These are phyloP conservation scores for Thielaviopsis populi DNA, from an alignment of 2,329 filamentous ascomycete genomes.

Conservation along the genomic window DNA sequence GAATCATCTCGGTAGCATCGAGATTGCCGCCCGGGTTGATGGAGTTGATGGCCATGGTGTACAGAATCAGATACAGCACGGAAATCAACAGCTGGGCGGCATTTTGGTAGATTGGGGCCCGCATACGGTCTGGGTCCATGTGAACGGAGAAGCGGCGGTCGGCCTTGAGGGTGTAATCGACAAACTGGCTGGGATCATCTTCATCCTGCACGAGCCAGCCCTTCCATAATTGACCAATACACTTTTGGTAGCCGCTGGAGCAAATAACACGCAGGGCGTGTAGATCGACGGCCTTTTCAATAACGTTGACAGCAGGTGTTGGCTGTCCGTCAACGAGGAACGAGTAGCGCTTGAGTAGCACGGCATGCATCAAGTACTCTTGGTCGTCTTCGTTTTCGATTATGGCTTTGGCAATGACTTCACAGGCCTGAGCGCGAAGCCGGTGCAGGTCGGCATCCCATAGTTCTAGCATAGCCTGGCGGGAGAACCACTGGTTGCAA, in stretches of 20 bases:
- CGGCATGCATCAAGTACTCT: slow-evolving; percentile 60
- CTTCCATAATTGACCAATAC: slow-evolving; percentile 80
- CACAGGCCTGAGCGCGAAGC: slow-evolving; percentile 66
- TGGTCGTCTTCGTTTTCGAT: slow-evolving; percentile 77
- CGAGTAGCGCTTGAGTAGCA: slow-evolving; percentile 80
- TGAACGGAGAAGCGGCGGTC: slow-evolving; percentile 66
- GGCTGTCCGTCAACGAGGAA: slow-evolving; percentile 57
- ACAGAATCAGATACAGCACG: slow-evolving; percentile 67
- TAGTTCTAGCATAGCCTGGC: slow-evolving; percentile 64
- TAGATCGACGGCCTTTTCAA: slow-evolving; percentile 86
- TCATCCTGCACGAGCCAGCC: slow-evolving; percentile 97
- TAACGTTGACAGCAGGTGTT: slow-evolving; percentile 66
- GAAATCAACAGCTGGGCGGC: slow-evolving; percentile 73
- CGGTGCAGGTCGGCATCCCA: slow-evolving; percentile 84
- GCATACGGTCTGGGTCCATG: slow-evolving; percentile 87
- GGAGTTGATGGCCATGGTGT: slow-evolving; percentile 84
- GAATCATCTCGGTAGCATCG: slow-evolving; percentile 64
- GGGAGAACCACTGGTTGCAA: slow-evolving; percentile 56
- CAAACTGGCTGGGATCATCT: slow-evolving; percentile 73
- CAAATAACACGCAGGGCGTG: slow-evolving; percentile 82
- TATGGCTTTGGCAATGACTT: slow-evolving; percentile 69
- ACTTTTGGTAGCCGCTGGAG: slow-evolving; percentile 90
- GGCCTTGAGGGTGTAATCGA: slow-evolving; percentile 72
- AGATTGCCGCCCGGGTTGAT: slow-evolving; percentile 75
- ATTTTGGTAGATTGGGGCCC: slow-evolving; percentile 85